These are phyloP conservation scores for Camillea tinctor DNA, from an alignment of 2,329 filamentous ascomycete species.

Conservation along the genomic window DNA sequence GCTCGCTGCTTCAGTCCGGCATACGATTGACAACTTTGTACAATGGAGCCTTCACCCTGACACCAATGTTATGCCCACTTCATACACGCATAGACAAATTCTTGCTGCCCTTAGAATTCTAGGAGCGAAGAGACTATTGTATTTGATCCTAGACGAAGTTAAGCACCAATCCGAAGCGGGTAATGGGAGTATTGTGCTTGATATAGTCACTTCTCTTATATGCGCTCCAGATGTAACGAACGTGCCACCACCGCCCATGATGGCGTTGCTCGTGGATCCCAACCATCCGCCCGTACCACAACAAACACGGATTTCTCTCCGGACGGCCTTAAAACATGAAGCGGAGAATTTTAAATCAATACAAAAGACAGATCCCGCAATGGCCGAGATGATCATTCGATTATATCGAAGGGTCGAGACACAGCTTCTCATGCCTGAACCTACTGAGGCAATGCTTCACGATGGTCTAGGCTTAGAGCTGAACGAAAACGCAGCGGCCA, in stretches of 20 bases:
- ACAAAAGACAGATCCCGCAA: constrained; percentile 53
- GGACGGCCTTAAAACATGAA: constrained; percentile 57
- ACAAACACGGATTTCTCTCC: constrained; percentile 55
- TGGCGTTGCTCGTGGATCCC: constrained; percentile 34
- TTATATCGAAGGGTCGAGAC: constrained; percentile 64
- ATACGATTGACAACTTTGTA: constrained; percentile 61
- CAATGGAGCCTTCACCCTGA: constrained; percentile 64
- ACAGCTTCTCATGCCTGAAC: constrained; percentile 50
- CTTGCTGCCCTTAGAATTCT: constrained; percentile 60
- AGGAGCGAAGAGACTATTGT: constrained; percentile 60
- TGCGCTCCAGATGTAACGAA: constrained; percentile 63
- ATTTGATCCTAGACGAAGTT: constrained; percentile 66
- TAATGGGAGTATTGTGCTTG: constrained; percentile 62
- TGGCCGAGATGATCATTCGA: constrained; percentile 62
- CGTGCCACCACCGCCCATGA: constrained; percentile 34
- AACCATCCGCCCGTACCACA: constrained; percentile 34
- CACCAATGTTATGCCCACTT: constrained; percentile 56
- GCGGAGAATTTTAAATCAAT: constrained; percentile 57
- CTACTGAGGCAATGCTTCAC: constrained; percentile 41
- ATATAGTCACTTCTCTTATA: constrained; percentile 67
- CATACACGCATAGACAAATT: constrained; percentile 72
- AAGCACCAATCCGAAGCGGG: constrained; percentile 59
- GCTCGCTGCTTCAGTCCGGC: constrained; percentile 55
- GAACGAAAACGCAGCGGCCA: constrained; percentile 36
- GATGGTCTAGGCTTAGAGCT: constrained; percentile 42